Evolutionary conservation across 768 basidiomycete species (phyloP).

Genomic region (Lactarius tabidus): DNA sequence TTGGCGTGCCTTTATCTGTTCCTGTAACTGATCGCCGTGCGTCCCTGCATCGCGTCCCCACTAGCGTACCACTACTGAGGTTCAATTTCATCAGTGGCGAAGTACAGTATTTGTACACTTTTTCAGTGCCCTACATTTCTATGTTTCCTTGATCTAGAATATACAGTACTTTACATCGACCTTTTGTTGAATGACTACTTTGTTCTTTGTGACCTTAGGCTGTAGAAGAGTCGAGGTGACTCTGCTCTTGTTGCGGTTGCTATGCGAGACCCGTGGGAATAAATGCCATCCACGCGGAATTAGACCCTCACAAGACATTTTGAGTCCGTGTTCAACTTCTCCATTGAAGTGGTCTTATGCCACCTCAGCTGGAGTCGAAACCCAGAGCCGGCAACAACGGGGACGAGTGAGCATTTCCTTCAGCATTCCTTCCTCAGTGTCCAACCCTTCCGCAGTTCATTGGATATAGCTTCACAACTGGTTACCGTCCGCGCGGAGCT

Average conservation of each 20-base stretch:
- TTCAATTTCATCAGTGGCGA: background rate
- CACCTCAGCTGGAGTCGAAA: background rate
- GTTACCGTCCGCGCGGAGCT: constrained; percentile 10
- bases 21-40: background rate
- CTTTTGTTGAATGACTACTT: too few species aligned
- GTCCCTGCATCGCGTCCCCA: background rate
- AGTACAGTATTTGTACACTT: background rate
- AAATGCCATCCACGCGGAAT: background rate
- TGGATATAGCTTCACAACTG: constrained; percentile 8
- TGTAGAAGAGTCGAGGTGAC: too few species aligned
- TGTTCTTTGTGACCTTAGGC: too few species aligned
- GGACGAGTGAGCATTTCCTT: background rate
- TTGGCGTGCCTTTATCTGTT: background rate
- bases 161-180: too few species aligned
- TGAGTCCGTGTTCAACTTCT: background rate
- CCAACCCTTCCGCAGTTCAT: background rate
- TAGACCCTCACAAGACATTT: background rate
- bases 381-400: background rate
- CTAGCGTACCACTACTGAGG: too few species aligned
- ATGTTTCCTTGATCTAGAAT: background rate
- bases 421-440: background rate
- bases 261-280: background rate
- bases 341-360: background rate
- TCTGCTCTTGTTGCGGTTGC: too few species aligned
- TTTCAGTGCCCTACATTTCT: background rate